A percentile compares a stretch with the other conserved stretches of the same genome.
Conservation (phyloP, 345 rosid genomes). For the Syzygium grande region DNA sequence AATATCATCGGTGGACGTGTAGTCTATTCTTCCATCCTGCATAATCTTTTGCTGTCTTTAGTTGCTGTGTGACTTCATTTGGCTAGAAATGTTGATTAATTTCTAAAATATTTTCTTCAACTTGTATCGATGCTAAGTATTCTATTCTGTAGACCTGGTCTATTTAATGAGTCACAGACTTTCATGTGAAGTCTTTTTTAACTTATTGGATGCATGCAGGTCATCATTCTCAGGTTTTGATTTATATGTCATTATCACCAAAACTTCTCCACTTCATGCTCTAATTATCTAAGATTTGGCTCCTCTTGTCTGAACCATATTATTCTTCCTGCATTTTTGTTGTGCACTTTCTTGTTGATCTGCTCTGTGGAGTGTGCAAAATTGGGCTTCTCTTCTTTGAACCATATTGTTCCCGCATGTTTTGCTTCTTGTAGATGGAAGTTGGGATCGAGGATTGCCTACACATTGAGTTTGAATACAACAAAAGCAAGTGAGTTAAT, state of each 20-base stretch:
- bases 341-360: background rate
- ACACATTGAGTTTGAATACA: constrained; percentile 61
- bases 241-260: background rate
- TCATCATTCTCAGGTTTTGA: background rate
- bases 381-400: background rate
- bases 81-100: background rate
- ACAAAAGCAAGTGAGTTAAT: constrained; percentile 51
- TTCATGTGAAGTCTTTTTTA: background rate
- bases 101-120: background rate
- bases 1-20: background rate
- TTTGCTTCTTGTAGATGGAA: constrained; percentile 33
- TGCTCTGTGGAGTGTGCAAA: background rate
- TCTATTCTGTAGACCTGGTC: background rate
- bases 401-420: background rate
- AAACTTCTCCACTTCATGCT: background rate
- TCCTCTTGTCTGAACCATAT: background rate
- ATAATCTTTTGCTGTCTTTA: background rate
- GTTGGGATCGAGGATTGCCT: constrained; percentile 63
- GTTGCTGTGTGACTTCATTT: background rate
- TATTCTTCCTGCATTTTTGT: background rate
- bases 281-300: background rate
- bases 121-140: background rate
- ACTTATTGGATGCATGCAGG: background rate
- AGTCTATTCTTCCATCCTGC: background rate
- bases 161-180: background rate